Evolutionary conservation across 2,329 filamentous ascomycete genomes (phyloP), one percentile per base, ranked within the genome.

Genomic region (Pyricularia pennisetigena): DNA sequence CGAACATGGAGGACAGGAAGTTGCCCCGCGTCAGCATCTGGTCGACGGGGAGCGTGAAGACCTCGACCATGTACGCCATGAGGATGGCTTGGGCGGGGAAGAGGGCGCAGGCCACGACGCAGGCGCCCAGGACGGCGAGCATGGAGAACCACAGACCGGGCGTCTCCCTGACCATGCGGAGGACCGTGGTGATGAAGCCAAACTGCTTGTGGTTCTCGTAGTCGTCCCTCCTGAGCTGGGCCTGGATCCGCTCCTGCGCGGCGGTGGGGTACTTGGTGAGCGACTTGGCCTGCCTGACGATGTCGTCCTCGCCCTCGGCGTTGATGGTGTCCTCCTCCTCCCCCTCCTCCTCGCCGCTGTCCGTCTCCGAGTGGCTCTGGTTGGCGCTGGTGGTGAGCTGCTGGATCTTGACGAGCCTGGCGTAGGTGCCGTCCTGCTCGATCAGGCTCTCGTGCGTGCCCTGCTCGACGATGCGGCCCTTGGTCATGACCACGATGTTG

Each of bases 1-100:
- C 78, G 66, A 86, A 86, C 83, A 87, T 86, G 68, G 80, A 76
- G 0, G 84, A 80, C 74, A 79, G 86, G 71, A 85, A 86, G 72
- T 87, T 79, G 9, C 83, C 84, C 0, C 73, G 72, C 2, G 74
- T 69, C 7, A 73, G 74, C 76, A 80, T 77, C 1, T 76, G 71
- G 1, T 24, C 49, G 54, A 9, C 29, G 4, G 65, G 23, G 2
- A 75, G 74, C 1, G 74, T 76, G 68, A 83, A 82, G 8, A 81
- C 78, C 6, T 81, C 75, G 63, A 81, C 77, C 20, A 80, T 75
- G 64, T 76, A 76, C 10, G 78, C 78, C 41, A 82, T 73, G 10
- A 84, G 70, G 68, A 83, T 74, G 3, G 82, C 79, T 65, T 84
- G 80, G 3, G 75, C 80, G 0, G 82, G 82, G 67, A 77, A 80